These are phyloP conservation scores for Leersia perrieri DNA, from an alignment of 176 grass and related monocot genomes.

Conservation along the genomic window DNA sequence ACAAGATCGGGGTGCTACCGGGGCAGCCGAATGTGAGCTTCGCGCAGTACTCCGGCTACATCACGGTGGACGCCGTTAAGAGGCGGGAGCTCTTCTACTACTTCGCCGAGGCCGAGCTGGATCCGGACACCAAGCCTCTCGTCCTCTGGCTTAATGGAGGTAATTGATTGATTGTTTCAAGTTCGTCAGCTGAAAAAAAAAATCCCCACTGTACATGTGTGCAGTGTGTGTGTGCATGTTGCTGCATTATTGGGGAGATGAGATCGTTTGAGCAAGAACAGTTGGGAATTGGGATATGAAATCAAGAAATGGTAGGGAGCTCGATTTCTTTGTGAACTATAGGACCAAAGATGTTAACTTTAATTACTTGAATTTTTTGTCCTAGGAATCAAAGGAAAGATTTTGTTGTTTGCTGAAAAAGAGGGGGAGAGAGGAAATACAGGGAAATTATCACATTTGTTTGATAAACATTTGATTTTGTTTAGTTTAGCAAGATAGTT, in stretches of 20 bases:
- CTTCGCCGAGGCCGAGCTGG: conserved; percentile 83
- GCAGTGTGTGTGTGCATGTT: background rate
- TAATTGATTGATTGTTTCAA: conserved; percentile 34
- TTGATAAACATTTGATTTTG: background rate
- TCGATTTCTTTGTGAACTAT: conserved; percentile 12
- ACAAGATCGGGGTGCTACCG: conserved; percentile 62
- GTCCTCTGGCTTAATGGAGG: conserved; percentile 99
- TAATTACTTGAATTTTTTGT: background rate
- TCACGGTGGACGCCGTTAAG: conserved; percentile 57
- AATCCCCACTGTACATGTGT: background rate
- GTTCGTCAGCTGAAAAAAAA: background rate
- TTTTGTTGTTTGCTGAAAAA: background rate
- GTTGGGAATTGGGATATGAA: background rate
- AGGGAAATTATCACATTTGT: background rate
- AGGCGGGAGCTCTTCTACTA: conserved; percentile 90
- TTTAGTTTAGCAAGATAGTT: background rate
- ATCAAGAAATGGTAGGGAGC: background rate
- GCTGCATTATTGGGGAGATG: conserved; percentile 23
- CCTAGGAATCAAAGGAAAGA: background rate
- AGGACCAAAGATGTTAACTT: conserved; percentile 1
- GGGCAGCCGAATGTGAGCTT: conserved; percentile 80
- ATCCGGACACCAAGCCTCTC: conserved; percentile 81
- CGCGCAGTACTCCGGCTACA: conserved; percentile 89
- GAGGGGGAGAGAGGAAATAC: background rate
- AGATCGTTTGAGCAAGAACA: background rate